These are phyloP conservation scores for Oidium heveae DNA, from an alignment of 2,329 filamentous ascomycete genomes.

Conservation along the genomic window DNA sequence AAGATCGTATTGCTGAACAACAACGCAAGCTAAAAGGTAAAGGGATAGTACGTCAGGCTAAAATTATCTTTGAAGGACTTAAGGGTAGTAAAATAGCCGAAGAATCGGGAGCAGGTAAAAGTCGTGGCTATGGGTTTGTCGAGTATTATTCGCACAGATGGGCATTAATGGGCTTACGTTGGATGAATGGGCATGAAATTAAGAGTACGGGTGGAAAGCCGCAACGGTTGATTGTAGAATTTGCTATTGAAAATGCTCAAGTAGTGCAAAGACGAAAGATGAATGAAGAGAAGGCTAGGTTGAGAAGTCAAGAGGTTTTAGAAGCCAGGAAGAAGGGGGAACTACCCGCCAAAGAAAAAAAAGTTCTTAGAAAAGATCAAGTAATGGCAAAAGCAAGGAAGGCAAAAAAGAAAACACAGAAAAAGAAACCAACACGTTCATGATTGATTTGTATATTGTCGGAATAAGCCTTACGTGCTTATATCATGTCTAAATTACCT, in stretches of 20 bases:
- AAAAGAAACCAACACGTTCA: background rate
- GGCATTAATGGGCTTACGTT: constrained; percentile 82
- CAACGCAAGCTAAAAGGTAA: constrained; percentile 61
- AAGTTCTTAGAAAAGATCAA: constrained; percentile 9
- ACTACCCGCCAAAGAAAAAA: constrained; percentile 14
- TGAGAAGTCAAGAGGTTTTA: constrained; percentile 15
- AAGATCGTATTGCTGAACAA: constrained; percentile 58
- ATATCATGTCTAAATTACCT: no score
- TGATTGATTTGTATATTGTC: no score
- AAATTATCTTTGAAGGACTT: constrained; percentile 75
- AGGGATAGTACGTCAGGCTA: constrained; percentile 74
- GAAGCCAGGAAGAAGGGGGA: constrained; percentile 13
- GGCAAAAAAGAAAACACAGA: constrained; percentile 11
- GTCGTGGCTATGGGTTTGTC: constrained; percentile 87
- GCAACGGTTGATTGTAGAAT: constrained; percentile 80
- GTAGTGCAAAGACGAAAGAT: constrained; percentile 61
- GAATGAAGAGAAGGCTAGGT: constrained; percentile 28
- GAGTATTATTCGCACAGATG: constrained; percentile 87
- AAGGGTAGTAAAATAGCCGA: constrained; percentile 68
- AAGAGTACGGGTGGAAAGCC: constrained; percentile 45
- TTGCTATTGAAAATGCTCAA: constrained; percentile 93
- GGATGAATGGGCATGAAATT: constrained; percentile 57
- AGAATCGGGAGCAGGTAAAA: constrained; percentile 51
- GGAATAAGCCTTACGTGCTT: no score
- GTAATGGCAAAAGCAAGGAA: constrained; percentile 16